phyloP scores from a whole-genome alignment of 1,139 yeast species.

The Sugiyamaella neomexicana region DNA sequence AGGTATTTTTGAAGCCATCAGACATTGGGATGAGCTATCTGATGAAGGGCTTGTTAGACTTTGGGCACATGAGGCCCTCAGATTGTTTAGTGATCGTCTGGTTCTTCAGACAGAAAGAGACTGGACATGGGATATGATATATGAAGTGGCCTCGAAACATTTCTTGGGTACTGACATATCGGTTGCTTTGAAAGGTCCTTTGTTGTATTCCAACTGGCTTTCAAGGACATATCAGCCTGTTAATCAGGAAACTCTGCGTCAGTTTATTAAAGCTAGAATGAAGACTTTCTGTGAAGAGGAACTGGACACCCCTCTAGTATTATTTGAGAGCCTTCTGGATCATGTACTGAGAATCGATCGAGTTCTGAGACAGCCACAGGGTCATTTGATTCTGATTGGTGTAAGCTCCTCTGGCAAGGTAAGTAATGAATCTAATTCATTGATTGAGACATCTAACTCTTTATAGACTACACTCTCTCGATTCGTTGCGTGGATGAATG shows the following conservation, averaged over 20 bases:
- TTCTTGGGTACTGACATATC: slow-evolving; percentile 53
- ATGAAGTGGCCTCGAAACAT: slow-evolving; percentile 40
- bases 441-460: slow-evolving; percentile 1
- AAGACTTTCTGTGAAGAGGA: slow-evolving; percentile 72
- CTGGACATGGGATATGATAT: slow-evolving; percentile 54
- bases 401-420: slow-evolving; percentile 76
- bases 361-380: slow-evolving; percentile 81
- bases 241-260: slow-evolving; percentile 48
- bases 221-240: slow-evolving; percentile 63
- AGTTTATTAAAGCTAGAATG: slow-evolving; percentile 64
- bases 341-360: slow-evolving; percentile 80
- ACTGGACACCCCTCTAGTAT: slow-evolving; percentile 57
- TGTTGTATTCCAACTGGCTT: slow-evolving; percentile 74
- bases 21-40: slow-evolving; percentile 42
- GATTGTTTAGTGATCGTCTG: slow-evolving; percentile 76
- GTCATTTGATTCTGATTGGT: slow-evolving; percentile 89
- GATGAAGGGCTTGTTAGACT: slow-evolving; percentile 55
- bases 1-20: slow-evolving; percentile 66
- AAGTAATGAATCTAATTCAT: slow-evolving; percentile 5
- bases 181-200: slow-evolving; percentile 49
- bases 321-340: slow-evolving; percentile 72
- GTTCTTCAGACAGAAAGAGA: slow-evolving; percentile 49
- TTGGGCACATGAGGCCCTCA: slow-evolving; percentile 81
- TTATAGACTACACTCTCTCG: slow-evolving; percentile 58
- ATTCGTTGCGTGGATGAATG: slow-evolving; percentile 93